Conservation (phyloP, 2,329 filamentous ascomycete genomes). For the Cladosporium sp. region DNA sequence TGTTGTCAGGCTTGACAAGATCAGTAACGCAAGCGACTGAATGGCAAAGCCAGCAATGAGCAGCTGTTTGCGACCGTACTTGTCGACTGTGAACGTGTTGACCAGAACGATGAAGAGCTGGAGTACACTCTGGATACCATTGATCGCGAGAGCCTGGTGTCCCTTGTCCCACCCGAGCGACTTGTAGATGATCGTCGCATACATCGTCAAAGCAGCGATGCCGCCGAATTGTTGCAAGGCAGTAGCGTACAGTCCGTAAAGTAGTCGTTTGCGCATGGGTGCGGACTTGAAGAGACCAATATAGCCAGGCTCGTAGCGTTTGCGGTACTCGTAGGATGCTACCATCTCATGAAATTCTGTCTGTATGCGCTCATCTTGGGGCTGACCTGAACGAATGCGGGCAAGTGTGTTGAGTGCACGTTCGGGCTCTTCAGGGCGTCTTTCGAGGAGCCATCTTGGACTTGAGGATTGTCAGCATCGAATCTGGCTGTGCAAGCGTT, state of each 20-base stretch:
- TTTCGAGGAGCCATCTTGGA: conserved; percentile 35
- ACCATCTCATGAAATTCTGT: conserved; percentile 38
- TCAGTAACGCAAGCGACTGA: conserved; percentile 34
- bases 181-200: conserved; percentile 37
- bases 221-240: conserved; percentile 24
- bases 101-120: conserved; percentile 38
- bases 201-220: conserved; percentile 33
- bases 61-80: conserved; percentile 33
- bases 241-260: conserved; percentile 36
- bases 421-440: conserved; percentile 23
- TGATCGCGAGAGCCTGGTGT: conserved; percentile 35
- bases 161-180: conserved; percentile 36
- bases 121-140: conserved; percentile 36
- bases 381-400: conserved; percentile 30
- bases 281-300: conserved; percentile 30
- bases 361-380: conserved; percentile 29
- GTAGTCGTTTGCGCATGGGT: conserved; percentile 35
- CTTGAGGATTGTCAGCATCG: conserved; percentile 9
- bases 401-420: conserved; percentile 26
- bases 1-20: conserved; percentile 37
- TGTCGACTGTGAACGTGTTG: conserved; percentile 39
- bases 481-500: neutral
- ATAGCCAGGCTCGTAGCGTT: conserved; percentile 31
- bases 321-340: conserved; percentile 33
- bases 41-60: conserved; percentile 36